phyloP scores from a whole-genome alignment of 768 basidiomycete genomes.

The button mushroom (Agaricus bisporus) region DNA sequence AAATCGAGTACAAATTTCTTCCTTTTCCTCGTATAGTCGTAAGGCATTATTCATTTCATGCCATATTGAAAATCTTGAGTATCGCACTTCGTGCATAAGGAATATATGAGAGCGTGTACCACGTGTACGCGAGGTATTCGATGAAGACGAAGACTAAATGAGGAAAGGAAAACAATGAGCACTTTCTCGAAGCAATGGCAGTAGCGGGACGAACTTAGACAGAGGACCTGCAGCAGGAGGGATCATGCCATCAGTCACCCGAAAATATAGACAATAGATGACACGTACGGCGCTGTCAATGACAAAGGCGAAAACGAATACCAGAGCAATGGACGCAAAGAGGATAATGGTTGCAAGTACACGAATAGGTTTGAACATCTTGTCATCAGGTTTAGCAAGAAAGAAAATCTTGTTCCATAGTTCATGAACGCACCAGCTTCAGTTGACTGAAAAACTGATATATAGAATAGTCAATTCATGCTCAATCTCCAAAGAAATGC shows the following conservation, averaged over 20 bases:
- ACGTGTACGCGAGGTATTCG: conserved; percentile 87
- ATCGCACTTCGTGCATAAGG: conserved; percentile 82
- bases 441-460: conserved; percentile 70
- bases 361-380: conserved; percentile 97
- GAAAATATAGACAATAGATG: not conserved
- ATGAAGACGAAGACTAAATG: conserved; percentile 79
- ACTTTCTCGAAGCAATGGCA: not conserved
- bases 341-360: conserved; percentile 76
- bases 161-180: not conserved
- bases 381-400: not conserved
- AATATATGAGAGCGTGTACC: conserved; percentile 86
- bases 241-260: conserved; percentile 1
- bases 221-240: conserved; percentile 43
- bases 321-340: conserved; percentile 71
- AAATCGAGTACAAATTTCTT: not conserved
- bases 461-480: conserved; percentile 4
- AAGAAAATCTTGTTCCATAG: not conserved
- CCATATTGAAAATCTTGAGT: conserved; percentile 53
- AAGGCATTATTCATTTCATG: conserved; percentile 16
- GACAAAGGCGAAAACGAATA: conserved; percentile 85
- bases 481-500: conserved; percentile 10
- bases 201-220: conserved; percentile 47
- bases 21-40: not conserved
- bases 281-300: conserved; percentile 54
- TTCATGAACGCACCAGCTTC: conserved; percentile 49